These are phyloP conservation scores for Zoysia matrella DNA, from an alignment of 202 grass and related monocot species.

Conservation along the genomic window DNA sequence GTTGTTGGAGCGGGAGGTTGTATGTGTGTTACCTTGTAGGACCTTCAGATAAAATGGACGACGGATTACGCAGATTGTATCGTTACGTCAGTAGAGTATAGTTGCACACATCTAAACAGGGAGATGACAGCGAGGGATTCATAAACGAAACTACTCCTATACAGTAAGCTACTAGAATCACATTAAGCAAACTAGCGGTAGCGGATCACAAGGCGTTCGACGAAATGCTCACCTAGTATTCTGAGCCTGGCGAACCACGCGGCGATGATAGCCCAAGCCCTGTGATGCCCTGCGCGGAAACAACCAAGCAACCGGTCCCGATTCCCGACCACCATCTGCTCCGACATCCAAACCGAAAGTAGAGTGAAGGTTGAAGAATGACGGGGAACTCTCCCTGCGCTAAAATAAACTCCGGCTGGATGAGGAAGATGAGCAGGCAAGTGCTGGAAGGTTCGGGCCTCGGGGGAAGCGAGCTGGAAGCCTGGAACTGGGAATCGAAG, in stretches of 20 bases:
- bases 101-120: background rate
- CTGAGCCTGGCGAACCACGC: background rate
- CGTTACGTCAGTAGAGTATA: too few species aligned
- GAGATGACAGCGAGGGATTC: background rate
- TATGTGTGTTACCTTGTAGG: too few species aligned
- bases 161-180: background rate
- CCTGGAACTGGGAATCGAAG: background rate
- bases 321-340: background rate
- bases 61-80: too few species aligned
- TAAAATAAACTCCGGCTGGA: background rate
- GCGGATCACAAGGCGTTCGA: slow-evolving; percentile 13
- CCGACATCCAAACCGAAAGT: background rate
- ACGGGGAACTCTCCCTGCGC: background rate
- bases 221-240: slow-evolving; percentile 33
- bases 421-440: background rate
- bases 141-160: background rate
- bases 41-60: too few species aligned
- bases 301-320: background rate
- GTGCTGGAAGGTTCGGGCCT: background rate
- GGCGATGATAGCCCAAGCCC: background rate
- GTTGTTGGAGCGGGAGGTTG: too few species aligned
- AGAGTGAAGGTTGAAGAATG: background rate
- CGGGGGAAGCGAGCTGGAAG: background rate
- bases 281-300: background rate
- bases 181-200: background rate